Percentiles rank a stretch among this genome's conserved stretches.
Evolutionary conservation across 2,329 filamentous ascomycete species (phyloP).

Genomic region (Pseudocercospora cruenta): DNA sequence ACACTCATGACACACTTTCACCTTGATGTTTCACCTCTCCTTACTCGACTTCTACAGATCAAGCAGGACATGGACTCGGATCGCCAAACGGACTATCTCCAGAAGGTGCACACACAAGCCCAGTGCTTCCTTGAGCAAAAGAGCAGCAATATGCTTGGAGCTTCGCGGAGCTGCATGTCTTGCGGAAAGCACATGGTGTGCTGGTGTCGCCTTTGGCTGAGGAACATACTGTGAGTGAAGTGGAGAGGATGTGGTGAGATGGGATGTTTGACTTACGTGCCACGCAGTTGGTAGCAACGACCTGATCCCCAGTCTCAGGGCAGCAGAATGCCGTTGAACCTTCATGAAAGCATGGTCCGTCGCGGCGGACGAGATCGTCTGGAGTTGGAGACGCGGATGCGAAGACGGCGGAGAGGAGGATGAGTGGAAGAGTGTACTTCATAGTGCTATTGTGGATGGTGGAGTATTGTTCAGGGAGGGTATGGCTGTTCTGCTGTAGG

Average conservation of each 20-base stretch:
- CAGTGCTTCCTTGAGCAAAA: neutral
- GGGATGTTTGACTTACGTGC: too few species aligned
- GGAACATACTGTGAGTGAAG: too few species aligned
- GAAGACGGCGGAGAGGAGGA: neutral
- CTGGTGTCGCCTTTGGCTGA: neutral
- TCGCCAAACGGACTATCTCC: neutral
- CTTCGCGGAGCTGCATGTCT: neutral
- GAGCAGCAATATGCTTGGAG: constrained; percentile 6
- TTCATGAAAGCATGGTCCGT: constrained; percentile 3
- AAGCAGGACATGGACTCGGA: neutral
- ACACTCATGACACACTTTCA: too few species aligned
- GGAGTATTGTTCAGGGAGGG: too few species aligned
- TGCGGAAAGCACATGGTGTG: neutral
- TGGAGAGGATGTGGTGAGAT: too few species aligned
- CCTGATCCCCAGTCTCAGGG: constrained; percentile 3
- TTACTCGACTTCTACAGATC: too few species aligned
- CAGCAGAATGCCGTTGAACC: constrained; percentile 1
- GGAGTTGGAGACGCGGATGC: neutral
- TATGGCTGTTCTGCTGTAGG: neutral
- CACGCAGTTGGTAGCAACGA: neutral
- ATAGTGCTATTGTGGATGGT: neutral
- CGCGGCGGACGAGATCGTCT: neutral
- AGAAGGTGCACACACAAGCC: constrained; percentile 1
- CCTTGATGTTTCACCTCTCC: too few species aligned
- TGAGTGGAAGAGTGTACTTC: neutral